Base-by-base conservation (phyloP, 345 rosid genomes). In the Populus ilicifolia region DNA sequence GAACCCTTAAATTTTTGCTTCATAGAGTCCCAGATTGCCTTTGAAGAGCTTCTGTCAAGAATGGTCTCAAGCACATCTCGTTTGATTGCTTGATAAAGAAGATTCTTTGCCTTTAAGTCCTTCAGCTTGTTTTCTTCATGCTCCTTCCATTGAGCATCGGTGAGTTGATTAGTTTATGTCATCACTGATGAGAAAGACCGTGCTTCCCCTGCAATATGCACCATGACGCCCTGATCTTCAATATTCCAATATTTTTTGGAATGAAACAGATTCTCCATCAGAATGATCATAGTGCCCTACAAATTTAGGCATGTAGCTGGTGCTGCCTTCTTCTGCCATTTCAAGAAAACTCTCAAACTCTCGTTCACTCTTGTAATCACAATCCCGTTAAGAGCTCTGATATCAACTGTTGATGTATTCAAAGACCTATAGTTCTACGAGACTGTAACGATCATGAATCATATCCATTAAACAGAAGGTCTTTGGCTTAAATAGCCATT, bases 41-140 rank as follows among this genome's bases (percentile, higher is more conserved):
- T 79, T 16, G 69, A 0, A 14, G 67, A 50, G 5, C 10, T 20
- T 8, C 25, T 36, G 6, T 79, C 78, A 66, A 36, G 39, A 38
- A 74, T 67, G 0, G 39, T 50, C 27, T 79, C 68, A 5, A 54
- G 30, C 23, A 79, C 21, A 0, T 25, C 18, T 12, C 76, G 14
- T 35, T 80, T 59, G 48, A 63, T 75, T 2, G 70, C 79, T 71
- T 75, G 71, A 36, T 62, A 80, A 0, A 80, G 17, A 25, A 75
- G 70, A 8, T 80, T 23, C 6, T 75, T 80, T 10, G 56, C 62
- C n/a, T 71, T 70, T 4, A 48, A 52, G 20, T 75, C 39, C 21
- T 67, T 68, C 1, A 43, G 5, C 5, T 18, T 73, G 16, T 13
- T 38, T 18, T 74, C 78, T 2, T 73, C 63, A 35, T 65, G 5